phyloP scores from a whole-genome alignment of 176 grass and related monocot genomes.

The Triticum dicoccoides region DNA sequence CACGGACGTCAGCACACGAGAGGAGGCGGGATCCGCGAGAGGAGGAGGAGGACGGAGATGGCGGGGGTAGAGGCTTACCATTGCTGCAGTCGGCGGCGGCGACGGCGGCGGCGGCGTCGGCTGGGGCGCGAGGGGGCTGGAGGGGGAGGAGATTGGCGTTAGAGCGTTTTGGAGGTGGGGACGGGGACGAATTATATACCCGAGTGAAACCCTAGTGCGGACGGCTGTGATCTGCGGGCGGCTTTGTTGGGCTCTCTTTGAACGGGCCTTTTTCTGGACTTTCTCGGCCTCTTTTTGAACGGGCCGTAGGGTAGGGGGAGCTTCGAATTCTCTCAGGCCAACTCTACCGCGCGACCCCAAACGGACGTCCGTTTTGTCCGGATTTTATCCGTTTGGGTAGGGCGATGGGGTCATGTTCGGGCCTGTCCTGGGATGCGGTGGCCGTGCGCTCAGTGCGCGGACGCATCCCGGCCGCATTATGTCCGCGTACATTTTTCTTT shows the following conservation, averaged over 20 bases:
- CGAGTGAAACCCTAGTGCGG: conserved; percentile 37
- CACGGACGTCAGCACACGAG: background rate
- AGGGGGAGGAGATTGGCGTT: background rate
- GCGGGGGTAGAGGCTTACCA: background rate
- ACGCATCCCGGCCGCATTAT: too few relatives aligned
- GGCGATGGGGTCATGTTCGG: too few relatives aligned
- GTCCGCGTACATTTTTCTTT: too few relatives aligned
- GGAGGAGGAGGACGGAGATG: background rate
- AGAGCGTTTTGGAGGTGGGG: background rate
- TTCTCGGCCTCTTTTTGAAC: too few relatives aligned
- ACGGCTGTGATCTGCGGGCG: conserved; percentile 22
- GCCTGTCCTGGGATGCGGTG: too few relatives aligned
- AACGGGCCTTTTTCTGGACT: background rate
- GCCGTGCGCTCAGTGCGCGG: too few relatives aligned
- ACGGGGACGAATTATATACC: background rate
- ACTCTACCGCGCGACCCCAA: too few relatives aligned
- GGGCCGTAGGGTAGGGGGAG: background rate
- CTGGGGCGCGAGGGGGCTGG: background rate
- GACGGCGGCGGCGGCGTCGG: background rate
- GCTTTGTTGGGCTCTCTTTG: background rate
- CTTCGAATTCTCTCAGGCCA: too few relatives aligned
- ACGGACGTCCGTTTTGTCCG: too few relatives aligned
- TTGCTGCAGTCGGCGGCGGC: conserved; percentile 20
- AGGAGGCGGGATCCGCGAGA: background rate
- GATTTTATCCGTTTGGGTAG: too few relatives aligned